phyloP scores from a whole-genome alignment of 2,329 filamentous ascomycete genomes.

The Colletotrichum ledebouriae region DNA sequence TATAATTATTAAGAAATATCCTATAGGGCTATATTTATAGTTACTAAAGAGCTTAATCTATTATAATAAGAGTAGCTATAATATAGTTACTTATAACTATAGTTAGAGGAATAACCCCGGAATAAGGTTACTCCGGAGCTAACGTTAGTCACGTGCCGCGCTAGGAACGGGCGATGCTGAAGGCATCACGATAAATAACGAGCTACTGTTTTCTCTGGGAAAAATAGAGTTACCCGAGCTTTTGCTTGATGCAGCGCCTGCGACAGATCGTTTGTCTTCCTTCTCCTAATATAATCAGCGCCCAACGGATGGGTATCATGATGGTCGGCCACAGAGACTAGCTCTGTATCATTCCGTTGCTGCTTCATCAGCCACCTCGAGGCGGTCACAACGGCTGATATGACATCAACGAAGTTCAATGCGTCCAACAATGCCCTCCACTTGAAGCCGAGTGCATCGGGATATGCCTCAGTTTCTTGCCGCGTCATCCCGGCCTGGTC shows the following conservation, averaged over 20 bases:
- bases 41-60: no score
- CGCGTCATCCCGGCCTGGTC: not conserved
- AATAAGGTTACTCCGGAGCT: no score
- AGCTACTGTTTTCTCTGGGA: no score
- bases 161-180: no score
- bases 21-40: no score
- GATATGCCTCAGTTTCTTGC: accelerated
- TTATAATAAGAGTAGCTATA: no score
- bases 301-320: no score
- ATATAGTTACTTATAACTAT: no score
- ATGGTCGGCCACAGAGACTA: not conserved
- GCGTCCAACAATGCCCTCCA: constrained; percentile 4
- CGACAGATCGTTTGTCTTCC: not conserved
- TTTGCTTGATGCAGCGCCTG: not conserved
- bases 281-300: not conserved
- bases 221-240: not conserved
- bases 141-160: no score
- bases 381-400: not conserved
- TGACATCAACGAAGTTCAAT: not conserved
- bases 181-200: no score
- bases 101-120: no score
- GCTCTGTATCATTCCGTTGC: not conserved
- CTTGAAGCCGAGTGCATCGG: not conserved
- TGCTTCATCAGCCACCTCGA: not conserved
- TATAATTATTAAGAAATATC: no score